Evolutionary conservation across 2,329 filamentous ascomycete genomes (phyloP), one percentile per base, ranked within the genome.

Genomic region (Leptographium lundbergii): DNA sequence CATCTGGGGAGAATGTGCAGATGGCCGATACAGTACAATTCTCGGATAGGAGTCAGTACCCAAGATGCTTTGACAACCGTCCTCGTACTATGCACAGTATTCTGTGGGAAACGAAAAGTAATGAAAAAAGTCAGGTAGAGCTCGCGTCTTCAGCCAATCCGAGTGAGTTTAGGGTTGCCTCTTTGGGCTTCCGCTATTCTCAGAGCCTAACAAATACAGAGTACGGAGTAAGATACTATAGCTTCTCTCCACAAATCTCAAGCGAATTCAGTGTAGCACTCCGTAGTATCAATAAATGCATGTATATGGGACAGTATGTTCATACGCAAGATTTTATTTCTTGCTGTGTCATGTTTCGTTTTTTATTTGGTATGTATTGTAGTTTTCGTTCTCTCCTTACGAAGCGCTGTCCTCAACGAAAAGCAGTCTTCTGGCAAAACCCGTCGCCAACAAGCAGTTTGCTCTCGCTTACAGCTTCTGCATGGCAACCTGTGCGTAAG

Each of bases 401-500:
- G 4, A 52, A 32, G 27, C 25, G 17, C 27, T 27, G 14, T 10
- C 14, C 6, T 22, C 50, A n/a, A 52, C 50, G 27, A 52, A 32
- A n/a, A 29, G 50, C 25, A 29, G 14, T 29, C 50, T 6, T 29
- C 50, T 17, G 45, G 7, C 4, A 27, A 50, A 27, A 19, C 11
- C 11, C 27, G 50, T 39, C 34, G 39, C 32, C 17, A 22, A 36
- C 22, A 14, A 34, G 36, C 32, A 19, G 7, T 55, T 64, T 59
- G 58, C 58, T 61, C 13, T 66, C 54, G 13, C 22, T 84, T 90
- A 96, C 77, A 92, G 79, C 82, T 95, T 95, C 81, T 90, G 86
- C 90, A 95, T 95, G 73, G 89, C 89, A 75, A 78, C 58, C 56
- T 57, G 27, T 45, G 19, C 3, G 19, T 7, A 24, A 57, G 24